These are phyloP conservation scores for Cryptosporidium parvum DNA, from an alignment of 169 alveolate genomes.

Conservation along the genomic window DNA sequence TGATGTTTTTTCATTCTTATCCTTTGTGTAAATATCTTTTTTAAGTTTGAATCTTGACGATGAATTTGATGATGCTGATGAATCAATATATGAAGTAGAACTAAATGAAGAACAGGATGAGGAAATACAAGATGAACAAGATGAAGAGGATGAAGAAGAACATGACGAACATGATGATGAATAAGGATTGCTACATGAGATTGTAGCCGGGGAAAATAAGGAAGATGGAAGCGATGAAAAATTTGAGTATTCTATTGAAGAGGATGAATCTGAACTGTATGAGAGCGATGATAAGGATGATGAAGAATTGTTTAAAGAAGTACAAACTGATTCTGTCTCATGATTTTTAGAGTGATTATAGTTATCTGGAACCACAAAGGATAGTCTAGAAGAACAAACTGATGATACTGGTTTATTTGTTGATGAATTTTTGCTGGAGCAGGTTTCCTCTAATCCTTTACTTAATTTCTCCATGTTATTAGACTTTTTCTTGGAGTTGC, in stretches of 20 bases:
- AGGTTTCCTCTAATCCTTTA: not conserved
- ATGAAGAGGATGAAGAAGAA: conserved; percentile 35
- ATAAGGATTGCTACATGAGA: not conserved
- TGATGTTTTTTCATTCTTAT: not conserved
- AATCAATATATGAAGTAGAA: conserved; percentile 9
- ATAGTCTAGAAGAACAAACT: conserved; percentile 7
- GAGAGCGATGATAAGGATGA: conserved; percentile 20
- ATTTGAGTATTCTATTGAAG: not conserved
- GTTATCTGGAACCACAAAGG: conserved; percentile 21
- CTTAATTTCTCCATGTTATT: not conserved
- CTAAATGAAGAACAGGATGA: conserved; percentile 51
- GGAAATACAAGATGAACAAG: conserved; percentile 5
- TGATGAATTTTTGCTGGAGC: not conserved
- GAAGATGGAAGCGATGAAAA: conserved; percentile 6
- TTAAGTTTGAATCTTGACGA: not conserved
- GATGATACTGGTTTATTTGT: not conserved
- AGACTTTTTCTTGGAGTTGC: not conserved
- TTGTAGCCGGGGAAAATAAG: not conserved
- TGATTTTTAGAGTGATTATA: not conserved
- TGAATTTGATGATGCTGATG: not conserved
- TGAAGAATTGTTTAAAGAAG: conserved; percentile 3
- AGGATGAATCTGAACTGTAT: not conserved
- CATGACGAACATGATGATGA: conserved; percentile 13
- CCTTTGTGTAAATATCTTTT: not conserved
- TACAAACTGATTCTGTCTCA: not conserved